Percentiles rank a stretch among this genome's conserved stretches.
phyloP scores from a whole-genome alignment of 768 basidiomycete genomes.

The Boletales sp. region DNA sequence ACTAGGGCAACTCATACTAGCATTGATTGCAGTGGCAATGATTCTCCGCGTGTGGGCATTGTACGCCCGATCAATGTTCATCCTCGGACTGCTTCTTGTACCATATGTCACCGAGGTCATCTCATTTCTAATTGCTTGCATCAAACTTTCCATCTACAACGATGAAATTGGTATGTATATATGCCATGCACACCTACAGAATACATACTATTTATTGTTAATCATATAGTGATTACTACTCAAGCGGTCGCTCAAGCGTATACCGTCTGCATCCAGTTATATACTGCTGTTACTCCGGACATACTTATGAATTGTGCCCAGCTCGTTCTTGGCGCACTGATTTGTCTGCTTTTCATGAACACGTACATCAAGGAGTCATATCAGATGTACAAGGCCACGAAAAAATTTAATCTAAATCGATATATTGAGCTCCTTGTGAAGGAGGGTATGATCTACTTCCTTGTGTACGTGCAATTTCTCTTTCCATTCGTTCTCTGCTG shows the following conservation, averaged over 20 bases:
- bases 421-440: background rate
- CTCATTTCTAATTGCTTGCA: background rate
- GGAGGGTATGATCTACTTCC: background rate
- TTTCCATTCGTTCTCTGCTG: too few relatives aligned
- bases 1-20: background rate
- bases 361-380: background rate
- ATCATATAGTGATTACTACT: too few relatives aligned
- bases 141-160: background rate
- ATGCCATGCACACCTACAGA: background rate
- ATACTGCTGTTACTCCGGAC: background rate
- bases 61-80: background rate
- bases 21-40: background rate
- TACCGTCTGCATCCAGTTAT: background rate
- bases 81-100: background rate
- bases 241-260: background rate
- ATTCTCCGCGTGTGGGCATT: constrained; percentile 1
- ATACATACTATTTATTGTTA: too few relatives aligned
- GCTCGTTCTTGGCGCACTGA: background rate
- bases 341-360: background rate
- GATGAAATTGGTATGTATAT: background rate
- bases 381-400: background rate
- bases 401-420: background rate
- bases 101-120: background rate
- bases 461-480: background rate
- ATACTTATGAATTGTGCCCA: background rate